These are phyloP conservation scores for Trichoderma erinaceum DNA, from an alignment of 495 filamentous ascomycete genomes.

Conservation along the genomic window DNA sequence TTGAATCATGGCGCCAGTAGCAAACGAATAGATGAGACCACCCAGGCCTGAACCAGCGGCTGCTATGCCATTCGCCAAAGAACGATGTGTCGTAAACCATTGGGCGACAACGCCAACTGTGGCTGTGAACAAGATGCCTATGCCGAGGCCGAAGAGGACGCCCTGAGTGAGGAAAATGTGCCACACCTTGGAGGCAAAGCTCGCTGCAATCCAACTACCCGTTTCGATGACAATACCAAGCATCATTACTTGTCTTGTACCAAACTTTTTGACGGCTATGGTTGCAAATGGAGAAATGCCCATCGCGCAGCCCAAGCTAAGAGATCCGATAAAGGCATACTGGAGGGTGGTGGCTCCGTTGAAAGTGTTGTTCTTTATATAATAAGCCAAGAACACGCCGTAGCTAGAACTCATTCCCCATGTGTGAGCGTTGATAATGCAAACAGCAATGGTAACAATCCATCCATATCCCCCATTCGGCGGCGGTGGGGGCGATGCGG, in stretches of 20 bases:
- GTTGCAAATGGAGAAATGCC: conserved; percentile 55
- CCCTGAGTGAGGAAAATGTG: conserved; percentile 65
- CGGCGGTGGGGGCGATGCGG: conserved; percentile 31
- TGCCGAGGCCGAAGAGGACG: conserved; percentile 63
- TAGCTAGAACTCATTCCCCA: conserved; percentile 55
- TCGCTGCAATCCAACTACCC: conserved; percentile 48
- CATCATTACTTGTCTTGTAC: conserved; percentile 47
- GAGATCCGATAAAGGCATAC: conserved; percentile 65
- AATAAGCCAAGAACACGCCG: conserved; percentile 53
- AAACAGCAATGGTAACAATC: conserved; percentile 45
- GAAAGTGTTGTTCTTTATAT: conserved; percentile 50
- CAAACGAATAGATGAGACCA: conserved; percentile 51
- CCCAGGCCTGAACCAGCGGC: conserved; percentile 61
- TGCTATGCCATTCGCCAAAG: conserved; percentile 61
- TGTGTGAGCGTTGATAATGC: conserved; percentile 47
- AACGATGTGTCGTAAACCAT: conserved; percentile 60
- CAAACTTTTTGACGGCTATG: conserved; percentile 39
- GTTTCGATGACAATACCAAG: conserved; percentile 51
- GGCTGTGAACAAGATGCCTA: conserved; percentile 67
- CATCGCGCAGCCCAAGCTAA: conserved; percentile 55
- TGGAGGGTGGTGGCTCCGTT: conserved; percentile 50
- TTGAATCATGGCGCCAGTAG: conserved; percentile 49
- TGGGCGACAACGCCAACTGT: conserved; percentile 60
- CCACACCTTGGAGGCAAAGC: conserved; percentile 55
- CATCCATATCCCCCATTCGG: conserved; percentile 58